Conservation (phyloP, 495 filamentous ascomycete genomes). For the Xylaria palmicola region DNA sequence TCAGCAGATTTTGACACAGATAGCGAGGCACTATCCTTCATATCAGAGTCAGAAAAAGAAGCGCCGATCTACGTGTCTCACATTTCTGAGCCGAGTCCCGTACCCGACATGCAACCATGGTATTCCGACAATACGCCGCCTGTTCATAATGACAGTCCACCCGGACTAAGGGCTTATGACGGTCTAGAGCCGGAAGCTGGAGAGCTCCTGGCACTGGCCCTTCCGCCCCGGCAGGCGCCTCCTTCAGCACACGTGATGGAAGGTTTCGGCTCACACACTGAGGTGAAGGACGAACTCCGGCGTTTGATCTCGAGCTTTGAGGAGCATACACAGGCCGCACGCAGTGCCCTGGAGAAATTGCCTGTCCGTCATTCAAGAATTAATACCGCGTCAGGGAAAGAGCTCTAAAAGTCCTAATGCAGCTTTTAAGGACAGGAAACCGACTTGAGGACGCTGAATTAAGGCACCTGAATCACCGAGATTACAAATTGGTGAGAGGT, state of each 20-base stretch:
- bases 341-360: not conserved
- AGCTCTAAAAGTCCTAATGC: too few relatives aligned
- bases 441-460: too few relatives aligned
- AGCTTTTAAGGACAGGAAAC: too few relatives aligned
- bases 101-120: not conserved
- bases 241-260: constrained; percentile 48
- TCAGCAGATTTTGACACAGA: too few relatives aligned
- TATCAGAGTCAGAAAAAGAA: too few relatives aligned
- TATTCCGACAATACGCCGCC: not conserved
- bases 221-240: constrained; percentile 36
- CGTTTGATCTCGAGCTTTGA: constrained; percentile 46
- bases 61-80: too few relatives aligned
- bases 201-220: constrained; percentile 8
- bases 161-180: not conserved
- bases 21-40: too few relatives aligned
- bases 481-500: too few relatives aligned
- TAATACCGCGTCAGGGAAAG: too few relatives aligned
- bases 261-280: constrained; percentile 42
- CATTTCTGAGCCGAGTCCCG: not conserved
- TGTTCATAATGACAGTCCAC: not conserved
- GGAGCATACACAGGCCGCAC: constrained; percentile 30
- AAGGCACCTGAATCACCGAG: too few relatives aligned
- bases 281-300: constrained; percentile 51
- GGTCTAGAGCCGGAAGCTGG: not conserved
- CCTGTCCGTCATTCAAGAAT: not conserved